These are phyloP conservation scores for Neonectria hederae DNA, from an alignment of 2,329 filamentous ascomycete species.

Conservation along the genomic window DNA sequence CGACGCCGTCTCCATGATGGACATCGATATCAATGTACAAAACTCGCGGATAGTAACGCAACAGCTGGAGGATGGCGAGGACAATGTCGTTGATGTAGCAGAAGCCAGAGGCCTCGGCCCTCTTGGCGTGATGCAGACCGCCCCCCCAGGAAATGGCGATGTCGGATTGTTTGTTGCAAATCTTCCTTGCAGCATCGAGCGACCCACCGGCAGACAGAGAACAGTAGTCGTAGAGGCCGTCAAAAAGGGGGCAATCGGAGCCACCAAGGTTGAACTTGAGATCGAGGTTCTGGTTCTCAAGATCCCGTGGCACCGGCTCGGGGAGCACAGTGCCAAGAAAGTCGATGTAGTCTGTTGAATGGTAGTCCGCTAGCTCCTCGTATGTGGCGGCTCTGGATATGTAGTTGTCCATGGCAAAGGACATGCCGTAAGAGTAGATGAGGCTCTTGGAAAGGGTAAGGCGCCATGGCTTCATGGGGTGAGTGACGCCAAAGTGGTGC, in stretches of 20 bases:
- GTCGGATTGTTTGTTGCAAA: conserved; percentile 86
- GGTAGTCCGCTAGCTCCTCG: conserved; percentile 88
- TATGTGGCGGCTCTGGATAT: conserved; percentile 83
- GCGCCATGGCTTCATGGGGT: conserved; percentile 99
- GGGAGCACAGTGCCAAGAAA: conserved; percentile 81
- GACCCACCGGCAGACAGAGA: conserved; percentile 92
- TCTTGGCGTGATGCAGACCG: conserved; percentile 95
- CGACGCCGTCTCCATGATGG: conserved; percentile 89
- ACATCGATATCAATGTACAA: conserved; percentile 96
- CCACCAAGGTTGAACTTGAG: conserved; percentile 86
- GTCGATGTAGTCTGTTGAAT: conserved; percentile 88
- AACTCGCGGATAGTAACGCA: conserved; percentile 83
- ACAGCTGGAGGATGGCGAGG: conserved; percentile 86
- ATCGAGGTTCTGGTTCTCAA: conserved; percentile 70
- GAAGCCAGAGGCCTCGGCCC: conserved; percentile 91
- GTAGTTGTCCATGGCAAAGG: conserved; percentile 96
- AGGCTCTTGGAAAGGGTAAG: conserved; percentile 94
- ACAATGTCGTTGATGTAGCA: conserved; percentile 99
- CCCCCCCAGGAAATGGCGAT: conserved; percentile 99
- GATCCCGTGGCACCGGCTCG: conserved; percentile 69
- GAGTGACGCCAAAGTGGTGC: conserved; percentile 95
- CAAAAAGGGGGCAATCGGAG: conserved; percentile 95
- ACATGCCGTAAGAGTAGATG: conserved; percentile 94
- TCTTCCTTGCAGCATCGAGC: conserved; percentile 88
- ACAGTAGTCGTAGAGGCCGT: conserved; percentile 94